A percentile compares a stretch with the other conserved stretches of the same genome.
Conservation (phyloP, 2,329 filamentous ascomycete species). For the Juglanconis oblonga region DNA sequence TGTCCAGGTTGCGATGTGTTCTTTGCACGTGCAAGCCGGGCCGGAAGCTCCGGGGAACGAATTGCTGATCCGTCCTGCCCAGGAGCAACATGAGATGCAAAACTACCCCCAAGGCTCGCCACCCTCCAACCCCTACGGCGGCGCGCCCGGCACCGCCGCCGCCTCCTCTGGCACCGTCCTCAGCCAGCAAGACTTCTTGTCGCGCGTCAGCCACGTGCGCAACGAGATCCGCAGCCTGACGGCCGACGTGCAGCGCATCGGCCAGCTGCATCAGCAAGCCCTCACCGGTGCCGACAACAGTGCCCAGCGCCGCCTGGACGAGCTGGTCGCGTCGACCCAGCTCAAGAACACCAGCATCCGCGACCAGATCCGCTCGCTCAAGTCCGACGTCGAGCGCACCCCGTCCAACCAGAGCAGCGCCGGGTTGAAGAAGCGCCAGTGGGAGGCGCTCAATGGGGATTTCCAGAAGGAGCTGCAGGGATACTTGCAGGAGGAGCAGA, state of each 20-base stretch:
- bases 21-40: neutral
- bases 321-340: slow-evolving; percentile 67
- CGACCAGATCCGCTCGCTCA: slow-evolving; percentile 74
- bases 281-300: slow-evolving; percentile 62
- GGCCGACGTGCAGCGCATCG: slow-evolving; percentile 65
- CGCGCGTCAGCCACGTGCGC: slow-evolving; percentile 64
- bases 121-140: slow-evolving; percentile 24
- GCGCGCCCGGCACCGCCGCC: slow-evolving; percentile 12
- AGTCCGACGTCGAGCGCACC: slow-evolving; percentile 66
- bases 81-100: slow-evolving; percentile 54
- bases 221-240: slow-evolving; percentile 65
- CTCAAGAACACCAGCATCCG: slow-evolving; percentile 72
- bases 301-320: slow-evolving; percentile 59
- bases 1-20: slow-evolving; percentile 21
- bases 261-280: slow-evolving; percentile 67
- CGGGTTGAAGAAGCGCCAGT: slow-evolving; percentile 66
- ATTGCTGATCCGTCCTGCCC: slow-evolving; percentile 10
- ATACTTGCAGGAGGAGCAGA: slow-evolving; percentile 69
- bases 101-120: slow-evolving; percentile 37
- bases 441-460: slow-evolving; percentile 65
- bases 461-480: slow-evolving; percentile 70
- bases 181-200: slow-evolving; percentile 65
- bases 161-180: slow-evolving; percentile 37
- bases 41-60: neutral
- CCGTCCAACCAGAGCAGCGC: slow-evolving; percentile 49